phyloP scores from a whole-genome alignment of 2,329 filamentous ascomycete genomes.

The Ophiostoma ips region DNA sequence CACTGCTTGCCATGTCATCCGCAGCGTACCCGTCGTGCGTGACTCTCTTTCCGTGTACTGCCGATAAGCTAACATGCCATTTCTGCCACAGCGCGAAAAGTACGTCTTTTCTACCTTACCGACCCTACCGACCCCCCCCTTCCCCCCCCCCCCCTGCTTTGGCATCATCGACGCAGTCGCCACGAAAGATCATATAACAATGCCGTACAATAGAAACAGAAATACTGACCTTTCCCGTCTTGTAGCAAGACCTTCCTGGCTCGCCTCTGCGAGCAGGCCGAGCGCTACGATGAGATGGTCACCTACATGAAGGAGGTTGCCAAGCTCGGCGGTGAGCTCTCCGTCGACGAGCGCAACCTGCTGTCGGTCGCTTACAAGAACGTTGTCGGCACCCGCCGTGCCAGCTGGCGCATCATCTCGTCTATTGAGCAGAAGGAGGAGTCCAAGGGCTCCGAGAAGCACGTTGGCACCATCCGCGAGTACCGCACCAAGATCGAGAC shows the following conservation, averaged over 20 bases:
- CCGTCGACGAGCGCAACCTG: constrained; percentile 96
- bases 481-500: constrained; percentile 98
- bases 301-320: constrained; percentile 99
- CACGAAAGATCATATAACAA: background rate
- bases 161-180: background rate
- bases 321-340: constrained; percentile 68
- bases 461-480: constrained; percentile 87
- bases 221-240: constrained; percentile 2
- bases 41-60: too few relatives aligned
- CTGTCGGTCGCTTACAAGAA: constrained; percentile 99
- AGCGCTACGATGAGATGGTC: constrained; percentile 99
- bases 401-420: constrained; percentile 98
- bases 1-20: background rate
- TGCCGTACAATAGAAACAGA: background rate
- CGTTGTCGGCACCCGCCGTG: constrained; percentile 93
- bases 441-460: constrained; percentile 89
- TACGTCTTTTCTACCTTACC: background rate
- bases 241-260: constrained; percentile 98
- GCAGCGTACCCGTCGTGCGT: too few relatives aligned
- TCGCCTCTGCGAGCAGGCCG: constrained; percentile 98
- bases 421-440: constrained; percentile 99
- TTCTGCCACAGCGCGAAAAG: constrained; percentile 3
- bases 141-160: too few relatives aligned
- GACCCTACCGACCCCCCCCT: background rate
- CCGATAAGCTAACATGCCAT: background rate